These are phyloP conservation scores for Clathrus columnatus DNA, from an alignment of 768 basidiomycete genomes.

Conservation along the genomic window DNA sequence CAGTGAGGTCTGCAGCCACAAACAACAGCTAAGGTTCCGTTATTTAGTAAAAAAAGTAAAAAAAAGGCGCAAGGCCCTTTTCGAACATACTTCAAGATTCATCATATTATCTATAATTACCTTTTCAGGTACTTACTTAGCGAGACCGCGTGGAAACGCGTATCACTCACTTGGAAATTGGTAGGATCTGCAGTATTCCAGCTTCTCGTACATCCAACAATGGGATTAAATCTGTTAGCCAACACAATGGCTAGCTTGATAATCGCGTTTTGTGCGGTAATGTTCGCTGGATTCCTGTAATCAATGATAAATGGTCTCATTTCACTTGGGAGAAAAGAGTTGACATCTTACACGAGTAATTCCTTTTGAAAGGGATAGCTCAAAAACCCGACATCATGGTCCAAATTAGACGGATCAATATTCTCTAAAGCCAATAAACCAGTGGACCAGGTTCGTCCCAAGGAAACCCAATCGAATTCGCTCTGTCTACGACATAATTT, in stretches of 20 bases:
- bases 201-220: slow-evolving; percentile 62
- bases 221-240: slow-evolving; percentile 46
- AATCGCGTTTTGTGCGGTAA: slow-evolving; percentile 45
- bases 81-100: slow-evolving; percentile 45
- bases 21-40: slow-evolving; percentile 43
- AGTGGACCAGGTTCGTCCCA: slow-evolving; percentile 43
- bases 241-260: slow-evolving; percentile 50
- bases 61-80: too few relatives aligned
- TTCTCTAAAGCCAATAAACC: slow-evolving; percentile 42
- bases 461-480: slow-evolving; percentile 45
- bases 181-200: slow-evolving; percentile 53
- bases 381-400: slow-evolving; percentile 65
- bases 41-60: too few relatives aligned
- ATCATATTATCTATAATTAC: slow-evolving; percentile 80
- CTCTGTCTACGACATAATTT: slow-evolving; percentile 35
- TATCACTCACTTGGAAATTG: slow-evolving; percentile 45
- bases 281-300: slow-evolving; percentile 47
- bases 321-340: background rate
- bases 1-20: slow-evolving; percentile 46
- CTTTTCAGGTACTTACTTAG: slow-evolving; percentile 20
- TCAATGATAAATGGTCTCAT: background rate
- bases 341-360: slow-evolving; percentile 38
- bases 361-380: slow-evolving; percentile 64
- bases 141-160: background rate
- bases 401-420: slow-evolving; percentile 34